Conservation (phyloP, 768 basidiomycete species). For the Tephrocybe sp. region DNA sequence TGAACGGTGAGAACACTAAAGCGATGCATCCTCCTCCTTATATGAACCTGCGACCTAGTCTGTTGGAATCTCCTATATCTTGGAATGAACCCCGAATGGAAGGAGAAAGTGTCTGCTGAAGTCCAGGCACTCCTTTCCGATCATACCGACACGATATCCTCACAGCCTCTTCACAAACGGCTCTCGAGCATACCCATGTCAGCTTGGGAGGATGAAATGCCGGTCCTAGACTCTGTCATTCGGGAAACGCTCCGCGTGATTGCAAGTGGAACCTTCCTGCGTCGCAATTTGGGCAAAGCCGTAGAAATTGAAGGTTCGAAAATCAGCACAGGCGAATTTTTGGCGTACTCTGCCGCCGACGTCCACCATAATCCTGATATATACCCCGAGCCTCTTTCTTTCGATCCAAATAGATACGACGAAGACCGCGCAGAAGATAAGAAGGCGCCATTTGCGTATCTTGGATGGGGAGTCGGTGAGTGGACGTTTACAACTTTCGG, state of each 20-base stretch:
- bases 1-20: constrained; percentile 23
- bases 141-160: constrained; percentile 22
- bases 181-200: constrained; percentile 33
- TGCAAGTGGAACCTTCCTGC: constrained; percentile 26
- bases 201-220: constrained; percentile 42
- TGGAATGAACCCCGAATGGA: constrained; percentile 33
- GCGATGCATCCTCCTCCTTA: background rate
- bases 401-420: constrained; percentile 34
- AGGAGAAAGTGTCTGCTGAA: constrained; percentile 27
- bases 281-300: constrained; percentile 34
- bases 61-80: constrained; percentile 38
- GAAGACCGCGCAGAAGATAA: constrained; percentile 35
- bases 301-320: constrained; percentile 24
- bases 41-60: constrained; percentile 19
- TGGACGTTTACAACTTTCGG: background rate
- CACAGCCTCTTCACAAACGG: constrained; percentile 32
- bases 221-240: constrained; percentile 34
- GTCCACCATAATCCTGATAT: constrained; percentile 34
- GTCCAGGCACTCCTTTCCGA: constrained; percentile 27
- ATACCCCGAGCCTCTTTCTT: constrained; percentile 32
- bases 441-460: constrained; percentile 29
- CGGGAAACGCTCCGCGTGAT: constrained; percentile 39
- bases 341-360: constrained; percentile 33
- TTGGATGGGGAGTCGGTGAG: constrained; percentile 43
- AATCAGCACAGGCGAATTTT: constrained; percentile 32